Evolutionary conservation across 2,329 filamentous ascomycete species (phyloP).

Genomic region (Colletotrichum somersetense): DNA sequence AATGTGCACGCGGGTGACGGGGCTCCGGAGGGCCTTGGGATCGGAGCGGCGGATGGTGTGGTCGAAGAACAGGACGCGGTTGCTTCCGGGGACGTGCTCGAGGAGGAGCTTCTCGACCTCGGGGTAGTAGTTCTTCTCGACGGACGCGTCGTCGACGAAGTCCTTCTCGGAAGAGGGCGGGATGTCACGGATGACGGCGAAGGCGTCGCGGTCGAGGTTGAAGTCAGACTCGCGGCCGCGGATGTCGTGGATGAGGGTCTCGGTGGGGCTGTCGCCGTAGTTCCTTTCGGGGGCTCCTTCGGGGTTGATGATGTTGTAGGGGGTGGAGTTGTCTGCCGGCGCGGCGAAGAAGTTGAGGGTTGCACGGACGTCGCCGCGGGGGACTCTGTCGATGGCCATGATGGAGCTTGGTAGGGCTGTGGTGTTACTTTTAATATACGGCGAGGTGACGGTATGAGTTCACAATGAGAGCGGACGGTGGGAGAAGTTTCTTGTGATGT

Average conservation of each 20-base stretch:
- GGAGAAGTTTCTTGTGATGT: background rate
- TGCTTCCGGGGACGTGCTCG: conserved; percentile 73
- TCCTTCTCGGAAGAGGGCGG: conserved; percentile 67
- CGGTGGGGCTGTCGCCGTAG: conserved; percentile 63
- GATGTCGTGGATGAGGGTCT: conserved; percentile 77
- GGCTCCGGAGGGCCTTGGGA: conserved; percentile 70
- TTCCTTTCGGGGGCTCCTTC: conserved; percentile 74
- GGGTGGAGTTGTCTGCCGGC: conserved; percentile 69
- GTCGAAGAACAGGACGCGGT: conserved; percentile 82
- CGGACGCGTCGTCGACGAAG: conserved; percentile 77
- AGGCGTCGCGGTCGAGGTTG: conserved; percentile 80
- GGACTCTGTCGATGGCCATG: conserved; percentile 59
- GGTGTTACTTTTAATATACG: background rate
- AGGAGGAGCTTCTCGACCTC: conserved; percentile 82
- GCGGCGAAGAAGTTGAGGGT: conserved; percentile 75
- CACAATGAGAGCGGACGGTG: background rate
- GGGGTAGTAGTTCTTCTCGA: conserved; percentile 83
- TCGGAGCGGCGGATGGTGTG: conserved; percentile 83
- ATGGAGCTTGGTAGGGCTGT: background rate
- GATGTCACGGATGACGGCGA: conserved; percentile 72
- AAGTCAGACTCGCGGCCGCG: conserved; percentile 77
- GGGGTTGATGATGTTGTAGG: conserved; percentile 78
- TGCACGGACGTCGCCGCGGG: conserved; percentile 72
- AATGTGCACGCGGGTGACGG: conserved; percentile 82
- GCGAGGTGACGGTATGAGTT: background rate